Evolutionary conservation across 768 basidiomycete genomes (phyloP).

Genomic region (Botryobasidium botryosum): DNA sequence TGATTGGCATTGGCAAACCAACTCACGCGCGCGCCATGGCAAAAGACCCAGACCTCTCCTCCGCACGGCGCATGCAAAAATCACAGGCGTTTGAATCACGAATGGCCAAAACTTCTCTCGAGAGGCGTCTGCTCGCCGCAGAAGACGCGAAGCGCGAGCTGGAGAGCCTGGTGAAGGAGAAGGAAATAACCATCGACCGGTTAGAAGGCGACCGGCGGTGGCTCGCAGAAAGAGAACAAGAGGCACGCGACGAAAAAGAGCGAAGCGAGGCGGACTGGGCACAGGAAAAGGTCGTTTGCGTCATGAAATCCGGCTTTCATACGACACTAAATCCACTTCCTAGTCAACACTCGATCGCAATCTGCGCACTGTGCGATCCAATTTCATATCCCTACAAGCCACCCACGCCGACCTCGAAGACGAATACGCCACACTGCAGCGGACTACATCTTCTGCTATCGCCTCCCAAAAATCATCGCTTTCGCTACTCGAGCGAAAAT

Average conservation of each 20-base stretch:
- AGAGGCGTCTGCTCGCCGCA: conserved; percentile 46
- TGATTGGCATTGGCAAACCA: neutral
- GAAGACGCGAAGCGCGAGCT: conserved; percentile 47
- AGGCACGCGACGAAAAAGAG: conserved; percentile 53
- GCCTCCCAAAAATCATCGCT: conserved; percentile 29
- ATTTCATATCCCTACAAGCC: conserved; percentile 34
- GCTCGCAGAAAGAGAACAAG: conserved; percentile 48
- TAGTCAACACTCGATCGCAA: conserved; percentile 31
- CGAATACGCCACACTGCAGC: conserved; percentile 30
- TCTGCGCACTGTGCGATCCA: conserved; percentile 32
- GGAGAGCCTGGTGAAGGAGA: conserved; percentile 51
- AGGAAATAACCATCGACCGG: conserved; percentile 41
- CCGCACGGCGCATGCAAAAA: conserved; percentile 6
- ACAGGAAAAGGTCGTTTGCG: conserved; percentile 41
- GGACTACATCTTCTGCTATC: conserved; percentile 32
- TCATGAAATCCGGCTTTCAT: conserved; percentile 13
- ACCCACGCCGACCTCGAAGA: conserved; percentile 47
- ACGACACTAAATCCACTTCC: too few relatives aligned
- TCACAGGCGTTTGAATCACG: conserved; percentile 9
- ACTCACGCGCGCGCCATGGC: neutral
- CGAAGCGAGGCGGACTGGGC: conserved; percentile 31
- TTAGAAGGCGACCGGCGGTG: conserved; percentile 55
- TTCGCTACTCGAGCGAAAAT: conserved; percentile 6
- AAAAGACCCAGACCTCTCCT: conserved; percentile 7
- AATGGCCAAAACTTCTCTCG: conserved; percentile 43